phyloP scores from a whole-genome alignment of 805 yeast species.

The baker's yeast (Saccharomyces cerevisiae) region DNA sequence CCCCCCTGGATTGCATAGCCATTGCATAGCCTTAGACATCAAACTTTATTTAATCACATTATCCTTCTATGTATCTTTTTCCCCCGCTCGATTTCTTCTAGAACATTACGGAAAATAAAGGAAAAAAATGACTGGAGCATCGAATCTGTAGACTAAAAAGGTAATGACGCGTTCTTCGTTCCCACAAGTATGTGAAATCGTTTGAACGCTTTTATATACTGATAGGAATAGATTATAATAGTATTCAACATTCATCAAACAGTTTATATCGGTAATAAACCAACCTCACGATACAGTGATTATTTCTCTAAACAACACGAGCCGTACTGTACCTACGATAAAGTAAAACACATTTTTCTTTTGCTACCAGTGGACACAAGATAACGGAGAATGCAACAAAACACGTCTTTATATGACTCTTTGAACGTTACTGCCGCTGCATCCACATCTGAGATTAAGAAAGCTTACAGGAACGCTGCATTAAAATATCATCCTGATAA shows the following conservation, averaged over 20 bases:
- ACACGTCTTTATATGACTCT: slow-evolving; percentile 41
- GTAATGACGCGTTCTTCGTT: not conserved
- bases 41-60: not conserved
- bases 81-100: slow-evolving; percentile 4
- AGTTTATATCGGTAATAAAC: not conserved
- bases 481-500: slow-evolving; percentile 60
- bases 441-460: slow-evolving; percentile 41
- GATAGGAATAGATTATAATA: not conserved
- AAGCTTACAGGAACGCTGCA: slow-evolving; percentile 46
- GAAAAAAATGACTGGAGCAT: slow-evolving; percentile 2
- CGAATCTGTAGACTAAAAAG: slow-evolving; percentile 3
- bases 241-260: not conserved
- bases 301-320: not conserved
- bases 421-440: slow-evolving; percentile 47
- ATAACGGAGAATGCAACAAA: not conserved
- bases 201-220: not conserved
- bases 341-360: not conserved
- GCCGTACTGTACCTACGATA: not conserved
- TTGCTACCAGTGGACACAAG: not conserved
- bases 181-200: not conserved
- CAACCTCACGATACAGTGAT: not conserved
- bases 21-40: not conserved
- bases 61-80: not conserved
- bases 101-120: not conserved
- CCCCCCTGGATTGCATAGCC: not conserved